These are phyloP conservation scores for Microascus cirrosus DNA, from an alignment of 2,329 filamentous ascomycete genomes.

Conservation along the genomic window DNA sequence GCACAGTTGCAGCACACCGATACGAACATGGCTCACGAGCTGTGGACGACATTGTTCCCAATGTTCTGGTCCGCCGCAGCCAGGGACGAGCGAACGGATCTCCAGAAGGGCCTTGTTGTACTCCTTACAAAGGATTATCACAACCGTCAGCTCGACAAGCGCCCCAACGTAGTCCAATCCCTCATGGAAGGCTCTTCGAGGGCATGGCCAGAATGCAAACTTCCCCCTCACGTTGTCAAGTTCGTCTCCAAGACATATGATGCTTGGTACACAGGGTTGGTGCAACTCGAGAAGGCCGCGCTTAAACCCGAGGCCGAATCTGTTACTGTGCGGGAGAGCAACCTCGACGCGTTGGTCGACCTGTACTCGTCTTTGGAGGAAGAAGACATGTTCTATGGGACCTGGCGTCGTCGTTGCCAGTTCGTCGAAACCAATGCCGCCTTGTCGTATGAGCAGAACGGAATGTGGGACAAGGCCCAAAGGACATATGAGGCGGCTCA, in stretches of 20 bases:
- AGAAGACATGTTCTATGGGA: conserved; percentile 94
- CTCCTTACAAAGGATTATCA: conserved; percentile 94
- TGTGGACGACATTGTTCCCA: conserved; percentile 88
- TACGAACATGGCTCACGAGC: conserved; percentile 65
- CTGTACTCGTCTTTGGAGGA: conserved; percentile 85
- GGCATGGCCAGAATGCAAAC: conserved; percentile 76
- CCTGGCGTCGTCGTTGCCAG: conserved; percentile 87
- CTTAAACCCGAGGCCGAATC: conserved; percentile 80
- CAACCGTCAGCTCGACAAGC: conserved; percentile 82
- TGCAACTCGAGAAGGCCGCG: conserved; percentile 81
- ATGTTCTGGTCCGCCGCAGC: conserved; percentile 85
- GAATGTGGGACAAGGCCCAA: conserved; percentile 99
- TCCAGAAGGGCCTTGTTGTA: conserved; percentile 84
- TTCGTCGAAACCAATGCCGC: conserved; percentile 97
- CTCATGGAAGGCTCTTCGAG: conserved; percentile 79
- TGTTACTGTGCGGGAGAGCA: conserved; percentile 77
- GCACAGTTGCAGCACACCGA: conserved; percentile 89
- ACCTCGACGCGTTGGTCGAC: conserved; percentile 89
- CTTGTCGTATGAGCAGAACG: conserved; percentile 95
- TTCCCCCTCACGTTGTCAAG: conserved; percentile 93
- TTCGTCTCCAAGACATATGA: conserved; percentile 90
- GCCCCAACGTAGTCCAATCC: conserved; percentile 91
- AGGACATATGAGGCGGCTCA: conserved; percentile 94
- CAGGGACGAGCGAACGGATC: conserved; percentile 78
- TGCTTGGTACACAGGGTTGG: conserved; percentile 90